phyloP scores from a whole-genome alignment of 192 early-diverging fungal species.

The Radiomyces spectabilis region DNA sequence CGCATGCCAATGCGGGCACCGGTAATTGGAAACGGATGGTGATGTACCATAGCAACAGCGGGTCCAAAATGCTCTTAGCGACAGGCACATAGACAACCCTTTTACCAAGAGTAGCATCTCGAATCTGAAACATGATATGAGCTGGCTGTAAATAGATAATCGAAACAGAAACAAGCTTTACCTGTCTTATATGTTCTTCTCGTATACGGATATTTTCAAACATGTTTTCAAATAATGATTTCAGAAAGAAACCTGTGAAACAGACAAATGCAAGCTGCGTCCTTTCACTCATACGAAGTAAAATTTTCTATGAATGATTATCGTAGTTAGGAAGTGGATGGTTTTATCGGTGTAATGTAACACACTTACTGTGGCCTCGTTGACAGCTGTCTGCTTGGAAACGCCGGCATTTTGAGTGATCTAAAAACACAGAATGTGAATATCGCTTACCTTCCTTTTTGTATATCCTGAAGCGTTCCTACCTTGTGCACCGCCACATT shows the following conservation, averaged over 20 bases:
- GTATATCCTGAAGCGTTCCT: neutral
- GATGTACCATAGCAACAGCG: conserved; percentile 30
- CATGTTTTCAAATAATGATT: conserved; percentile 17
- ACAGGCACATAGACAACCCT: conserved; percentile 31
- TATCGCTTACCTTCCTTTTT: neutral
- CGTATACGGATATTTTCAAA: conserved; percentile 22
- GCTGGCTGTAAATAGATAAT: neutral
- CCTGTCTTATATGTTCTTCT: conserved; percentile 15
- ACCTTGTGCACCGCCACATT: conserved; percentile 15
- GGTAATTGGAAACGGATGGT: conserved; percentile 26
- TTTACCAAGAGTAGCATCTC: conserved; percentile 20
- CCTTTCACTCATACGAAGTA: conserved; percentile 28
- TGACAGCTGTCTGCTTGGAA: conserved; percentile 23
- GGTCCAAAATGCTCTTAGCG: conserved; percentile 29
- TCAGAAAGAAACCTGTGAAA: conserved; percentile 27
- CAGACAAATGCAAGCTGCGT: conserved; percentile 27
- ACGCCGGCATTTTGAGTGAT: conserved; percentile 29
- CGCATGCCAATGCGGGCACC: conserved; percentile 26
- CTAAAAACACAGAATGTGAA: conserved; percentile 2
- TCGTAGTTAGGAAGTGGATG: too few relatives aligned
- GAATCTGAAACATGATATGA: neutral
- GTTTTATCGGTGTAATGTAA: too few relatives aligned
- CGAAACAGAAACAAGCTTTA: neutral
- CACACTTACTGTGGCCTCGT: conserved; percentile 27
- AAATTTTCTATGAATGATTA: conserved; percentile 11